Conservation (phyloP, 1,284 basidiomycete genomes). For the Paramarasmius palmivorus region DNA sequence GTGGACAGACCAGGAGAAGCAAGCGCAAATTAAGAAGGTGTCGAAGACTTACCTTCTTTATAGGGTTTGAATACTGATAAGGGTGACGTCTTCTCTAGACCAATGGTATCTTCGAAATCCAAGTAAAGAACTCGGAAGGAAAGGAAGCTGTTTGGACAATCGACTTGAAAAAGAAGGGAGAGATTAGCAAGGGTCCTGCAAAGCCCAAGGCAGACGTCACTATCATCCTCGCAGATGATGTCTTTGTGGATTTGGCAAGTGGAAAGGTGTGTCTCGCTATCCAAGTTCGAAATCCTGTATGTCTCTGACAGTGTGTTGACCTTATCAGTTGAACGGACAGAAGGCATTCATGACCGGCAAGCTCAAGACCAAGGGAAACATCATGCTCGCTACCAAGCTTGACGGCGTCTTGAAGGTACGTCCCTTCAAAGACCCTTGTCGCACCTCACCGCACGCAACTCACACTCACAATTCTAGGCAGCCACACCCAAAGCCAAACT, state of each 20-base stretch:
- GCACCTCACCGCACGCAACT: no score
- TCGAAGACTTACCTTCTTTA: neutral
- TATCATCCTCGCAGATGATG: slow-evolving; percentile 74
- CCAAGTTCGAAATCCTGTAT: neutral
- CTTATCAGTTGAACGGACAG: slow-evolving; percentile 74
- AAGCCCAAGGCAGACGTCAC: slow-evolving; percentile 78
- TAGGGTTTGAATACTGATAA: neutral
- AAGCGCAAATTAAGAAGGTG: slow-evolving; percentile 86
- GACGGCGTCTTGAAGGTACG: slow-evolving; percentile 78
- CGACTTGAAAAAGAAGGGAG: slow-evolving; percentile 90
- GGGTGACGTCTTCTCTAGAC: slow-evolving; percentile 49
- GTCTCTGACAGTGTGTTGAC: neutral
- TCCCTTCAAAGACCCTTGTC: no score
- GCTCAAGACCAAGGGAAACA: slow-evolving; percentile 83
- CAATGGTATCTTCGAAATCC: slow-evolving; percentile 90
- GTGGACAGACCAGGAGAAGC: slow-evolving; percentile 75
- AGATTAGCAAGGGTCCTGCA: slow-evolving; percentile 77
- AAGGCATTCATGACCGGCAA: slow-evolving; percentile 95
- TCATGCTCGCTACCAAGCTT: slow-evolving; percentile 90
- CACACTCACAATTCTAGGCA: no score
- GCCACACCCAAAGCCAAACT: no score
- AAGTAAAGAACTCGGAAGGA: slow-evolving; percentile 77
- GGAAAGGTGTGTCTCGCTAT: slow-evolving; percentile 67
- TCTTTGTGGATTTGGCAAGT: slow-evolving; percentile 62
- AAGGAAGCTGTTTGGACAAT: slow-evolving; percentile 90